Evolutionary conservation across 768 basidiomycete genomes (phyloP).

Genomic region (Terana coerulea): DNA sequence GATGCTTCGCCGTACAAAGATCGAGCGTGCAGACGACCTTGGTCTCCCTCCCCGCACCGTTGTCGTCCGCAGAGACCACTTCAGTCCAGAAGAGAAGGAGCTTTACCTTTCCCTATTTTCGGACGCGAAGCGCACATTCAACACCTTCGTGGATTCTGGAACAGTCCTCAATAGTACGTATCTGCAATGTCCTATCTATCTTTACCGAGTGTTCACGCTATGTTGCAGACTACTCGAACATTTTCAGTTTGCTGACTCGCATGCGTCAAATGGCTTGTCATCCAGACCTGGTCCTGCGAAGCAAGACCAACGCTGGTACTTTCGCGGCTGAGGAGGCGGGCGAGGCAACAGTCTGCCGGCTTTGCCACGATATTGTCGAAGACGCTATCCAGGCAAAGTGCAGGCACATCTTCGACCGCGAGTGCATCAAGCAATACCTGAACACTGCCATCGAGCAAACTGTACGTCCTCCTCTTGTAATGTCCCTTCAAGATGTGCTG

Average conservation of each 20-base stretch:
- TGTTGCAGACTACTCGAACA: conserved; percentile 77
- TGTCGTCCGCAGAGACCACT: conserved; percentile 83
- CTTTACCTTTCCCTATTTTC: conserved; percentile 88
- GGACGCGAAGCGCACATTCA: conserved; percentile 90
- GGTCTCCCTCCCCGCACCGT: conserved; percentile 93
- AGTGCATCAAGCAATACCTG: conserved; percentile 93
- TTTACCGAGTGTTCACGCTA: background rate
- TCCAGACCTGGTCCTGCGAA: conserved; percentile 89
- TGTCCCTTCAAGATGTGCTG: background rate
- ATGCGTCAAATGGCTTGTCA: conserved; percentile 97
- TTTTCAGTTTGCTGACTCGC: conserved; percentile 87
- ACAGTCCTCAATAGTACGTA: conserved; percentile 88
- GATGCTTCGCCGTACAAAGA: conserved; percentile 94
- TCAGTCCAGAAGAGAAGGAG: conserved; percentile 97
- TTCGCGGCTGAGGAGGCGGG: conserved; percentile 57
- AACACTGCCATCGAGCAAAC: conserved; percentile 63
- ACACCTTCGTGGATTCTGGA: conserved; percentile 84
- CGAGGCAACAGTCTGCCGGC: conserved; percentile 84
- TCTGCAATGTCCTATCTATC: background rate
- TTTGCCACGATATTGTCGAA: conserved; percentile 97
- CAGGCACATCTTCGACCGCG: conserved; percentile 91
- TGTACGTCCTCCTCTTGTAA: conserved; percentile 35
- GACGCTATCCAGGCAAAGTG: conserved; percentile 95
- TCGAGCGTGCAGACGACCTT: conserved; percentile 94
- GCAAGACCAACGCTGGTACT: conserved; percentile 68